Percentiles rank a stretch among this genome's conserved stretches.
These are phyloP conservation scores for Beauveria rudraprayagi DNA, from an alignment of 2,329 filamentous ascomycete genomes.

Conservation along the genomic window DNA sequence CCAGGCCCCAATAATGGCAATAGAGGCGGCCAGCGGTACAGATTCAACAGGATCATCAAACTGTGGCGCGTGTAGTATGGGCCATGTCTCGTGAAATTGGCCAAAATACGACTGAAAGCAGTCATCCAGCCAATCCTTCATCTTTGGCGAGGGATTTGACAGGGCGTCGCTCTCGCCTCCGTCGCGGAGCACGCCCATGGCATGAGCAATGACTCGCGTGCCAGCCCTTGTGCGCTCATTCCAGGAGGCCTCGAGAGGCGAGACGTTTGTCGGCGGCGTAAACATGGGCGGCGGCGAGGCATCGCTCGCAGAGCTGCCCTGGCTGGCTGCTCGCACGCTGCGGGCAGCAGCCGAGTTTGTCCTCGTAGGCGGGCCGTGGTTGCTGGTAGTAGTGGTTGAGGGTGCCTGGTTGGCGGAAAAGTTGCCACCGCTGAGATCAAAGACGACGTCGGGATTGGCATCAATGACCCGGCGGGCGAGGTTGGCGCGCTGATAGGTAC, in stretches of 20 bases:
- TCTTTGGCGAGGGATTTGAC: conserved; percentile 10
- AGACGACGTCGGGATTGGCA: conserved; percentile 2
- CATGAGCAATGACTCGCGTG: conserved; percentile 5
- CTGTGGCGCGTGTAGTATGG: conserved; percentile 31
- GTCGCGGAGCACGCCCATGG: neutral
- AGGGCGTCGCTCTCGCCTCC: conserved; percentile 2
- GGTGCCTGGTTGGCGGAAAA: neutral
- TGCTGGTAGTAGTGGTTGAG: neutral
- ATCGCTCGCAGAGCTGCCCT: neutral
- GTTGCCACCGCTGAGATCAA: conserved; percentile 8
- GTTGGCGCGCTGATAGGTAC: conserved; percentile 25
- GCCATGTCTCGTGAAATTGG: conserved; percentile 33
- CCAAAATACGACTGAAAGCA: conserved; percentile 28
- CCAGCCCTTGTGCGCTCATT: conserved; percentile 5
- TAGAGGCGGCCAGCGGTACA: conserved; percentile 21
- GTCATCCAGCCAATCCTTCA: conserved; percentile 16
- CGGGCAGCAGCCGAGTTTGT: neutral
- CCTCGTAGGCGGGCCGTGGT: neutral
- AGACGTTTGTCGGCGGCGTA: neutral
- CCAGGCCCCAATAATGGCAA: conserved; percentile 34
- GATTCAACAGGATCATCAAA: conserved; percentile 22
- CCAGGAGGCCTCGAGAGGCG: neutral
- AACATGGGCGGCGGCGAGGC: neutral
- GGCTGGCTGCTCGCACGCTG: neutral
- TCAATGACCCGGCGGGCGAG: conserved; percentile 4